phyloP scores from a whole-genome alignment of 2,329 filamentous ascomycete species.

The Dactylellina cionopaga region DNA sequence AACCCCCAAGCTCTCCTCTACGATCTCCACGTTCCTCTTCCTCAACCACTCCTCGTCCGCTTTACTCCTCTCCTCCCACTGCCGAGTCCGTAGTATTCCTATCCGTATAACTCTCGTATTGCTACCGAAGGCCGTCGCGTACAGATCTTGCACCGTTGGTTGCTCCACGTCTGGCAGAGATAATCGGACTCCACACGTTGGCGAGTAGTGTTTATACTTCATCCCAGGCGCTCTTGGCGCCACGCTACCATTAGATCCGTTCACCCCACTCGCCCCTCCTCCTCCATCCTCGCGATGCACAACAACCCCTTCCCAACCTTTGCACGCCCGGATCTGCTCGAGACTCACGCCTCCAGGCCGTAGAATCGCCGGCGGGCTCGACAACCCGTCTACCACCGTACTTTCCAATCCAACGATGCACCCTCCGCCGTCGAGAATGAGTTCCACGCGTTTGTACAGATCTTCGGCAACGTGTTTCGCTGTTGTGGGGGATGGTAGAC shows the following conservation, averaged over 20 bases:
- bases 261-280: slow-evolving; percentile 68
- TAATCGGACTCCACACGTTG: slow-evolving; percentile 83
- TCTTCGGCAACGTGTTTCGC: slow-evolving; percentile 91
- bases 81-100: slow-evolving; percentile 68
- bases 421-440: slow-evolving; percentile 87
- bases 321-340: slow-evolving; percentile 76
- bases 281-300: slow-evolving; percentile 33
- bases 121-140: slow-evolving; percentile 58
- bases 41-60: slow-evolving; percentile 29
- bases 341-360: slow-evolving; percentile 87
- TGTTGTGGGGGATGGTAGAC: slow-evolving; percentile 88
- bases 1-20: slow-evolving; percentile 78
- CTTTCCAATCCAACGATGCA: slow-evolving; percentile 94
- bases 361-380: slow-evolving; percentile 80
- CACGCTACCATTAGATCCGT: slow-evolving; percentile 72
- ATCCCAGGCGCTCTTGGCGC: slow-evolving; percentile 89
- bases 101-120: slow-evolving; percentile 57
- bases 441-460: slow-evolving; percentile 79
- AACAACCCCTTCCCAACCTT: slow-evolving; percentile 80
- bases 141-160: slow-evolving; percentile 57
- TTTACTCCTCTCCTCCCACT: slow-evolving; percentile 63
- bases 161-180: slow-evolving; percentile 71
- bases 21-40: slow-evolving; percentile 61
- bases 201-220: slow-evolving; percentile 99
- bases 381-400: slow-evolving; percentile 92